Conservation (phyloP, 768 basidiomycete genomes). For the Astraeus odoratus region DNA sequence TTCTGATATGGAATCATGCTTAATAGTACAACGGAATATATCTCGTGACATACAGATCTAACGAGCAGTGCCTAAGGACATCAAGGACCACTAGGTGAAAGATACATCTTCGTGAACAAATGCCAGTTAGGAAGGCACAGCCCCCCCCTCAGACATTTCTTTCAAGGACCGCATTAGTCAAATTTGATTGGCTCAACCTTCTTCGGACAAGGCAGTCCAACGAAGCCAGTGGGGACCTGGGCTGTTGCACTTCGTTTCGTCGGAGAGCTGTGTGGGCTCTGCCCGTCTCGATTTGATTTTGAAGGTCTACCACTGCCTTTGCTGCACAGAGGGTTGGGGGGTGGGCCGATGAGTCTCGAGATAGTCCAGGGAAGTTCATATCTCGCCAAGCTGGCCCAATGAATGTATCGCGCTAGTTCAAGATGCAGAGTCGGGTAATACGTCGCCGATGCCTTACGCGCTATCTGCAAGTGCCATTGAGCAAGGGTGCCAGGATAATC, state of each 20-base stretch:
- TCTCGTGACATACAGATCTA: too few relatives aligned
- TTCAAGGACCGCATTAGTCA: conserved; percentile 19
- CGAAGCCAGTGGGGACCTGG: conserved; percentile 9
- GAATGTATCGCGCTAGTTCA: conserved; percentile 85
- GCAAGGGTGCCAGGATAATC: not conserved
- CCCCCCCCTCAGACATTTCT: not conserved
- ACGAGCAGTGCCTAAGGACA: too few relatives aligned
- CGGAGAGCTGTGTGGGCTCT: conserved; percentile 19
- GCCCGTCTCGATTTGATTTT: conserved; percentile 9
- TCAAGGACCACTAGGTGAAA: not conserved
- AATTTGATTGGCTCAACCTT: conserved; percentile 40
- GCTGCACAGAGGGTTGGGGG: conserved; percentile 60
- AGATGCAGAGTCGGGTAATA: conserved; percentile 95
- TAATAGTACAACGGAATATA: not conserved
- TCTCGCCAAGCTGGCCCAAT: conserved; percentile 53
- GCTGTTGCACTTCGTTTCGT: conserved; percentile 15
- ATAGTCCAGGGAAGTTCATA: conserved; percentile 80
- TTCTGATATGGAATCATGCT: too few relatives aligned
- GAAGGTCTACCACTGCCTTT: conserved; percentile 27
- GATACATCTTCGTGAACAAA: too few relatives aligned
- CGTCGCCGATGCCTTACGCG: conserved; percentile 88
- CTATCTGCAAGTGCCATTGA: conserved; percentile 48
- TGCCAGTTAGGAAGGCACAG: not conserved
- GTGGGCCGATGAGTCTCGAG: conserved; percentile 70
- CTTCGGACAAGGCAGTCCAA: conserved; percentile 33